Evolutionary conservation across 148 eudicot species (phyloP).

Genomic region (Rhododendron williamsianum): DNA sequence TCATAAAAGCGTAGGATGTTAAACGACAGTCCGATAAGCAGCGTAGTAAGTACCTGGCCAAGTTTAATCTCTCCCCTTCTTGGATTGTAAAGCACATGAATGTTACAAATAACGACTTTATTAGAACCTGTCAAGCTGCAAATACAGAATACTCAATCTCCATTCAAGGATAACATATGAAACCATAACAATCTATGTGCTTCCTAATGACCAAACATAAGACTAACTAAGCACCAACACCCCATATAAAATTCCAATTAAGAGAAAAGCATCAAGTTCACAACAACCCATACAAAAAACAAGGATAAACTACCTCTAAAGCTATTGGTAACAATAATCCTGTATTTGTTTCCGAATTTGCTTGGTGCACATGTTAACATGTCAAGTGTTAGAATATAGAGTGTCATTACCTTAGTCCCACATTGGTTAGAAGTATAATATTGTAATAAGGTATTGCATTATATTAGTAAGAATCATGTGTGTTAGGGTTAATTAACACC

Average conservation of each 20-base stretch:
- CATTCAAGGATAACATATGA: neutral
- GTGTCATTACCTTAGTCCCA: no score
- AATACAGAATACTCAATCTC: slow-evolving; percentile 10
- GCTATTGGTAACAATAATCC: neutral
- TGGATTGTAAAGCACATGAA: slow-evolving; percentile 92
- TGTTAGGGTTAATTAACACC: no score
- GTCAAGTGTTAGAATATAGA: neutral
- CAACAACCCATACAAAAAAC: neutral
- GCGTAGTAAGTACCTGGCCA: slow-evolving; percentile 62
- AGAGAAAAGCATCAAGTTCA: neutral
- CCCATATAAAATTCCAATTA: neutral
- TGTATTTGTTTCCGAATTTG: neutral
- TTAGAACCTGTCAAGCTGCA: slow-evolving; percentile 58
- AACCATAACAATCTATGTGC: neutral
- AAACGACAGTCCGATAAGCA: neutral
- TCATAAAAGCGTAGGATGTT: neutral
- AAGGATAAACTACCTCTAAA: neutral
- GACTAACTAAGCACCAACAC: neutral
- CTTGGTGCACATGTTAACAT: neutral
- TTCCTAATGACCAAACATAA: neutral
- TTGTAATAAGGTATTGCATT: no score
- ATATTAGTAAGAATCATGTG: no score
- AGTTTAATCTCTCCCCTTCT: slow-evolving; percentile 97
- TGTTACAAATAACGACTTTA: slow-evolving; percentile 80
- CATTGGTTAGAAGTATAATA: no score